phyloP scores from a whole-genome alignment of 1,139 yeast genomes.

The Nakaseomyces delphensis region DNA sequence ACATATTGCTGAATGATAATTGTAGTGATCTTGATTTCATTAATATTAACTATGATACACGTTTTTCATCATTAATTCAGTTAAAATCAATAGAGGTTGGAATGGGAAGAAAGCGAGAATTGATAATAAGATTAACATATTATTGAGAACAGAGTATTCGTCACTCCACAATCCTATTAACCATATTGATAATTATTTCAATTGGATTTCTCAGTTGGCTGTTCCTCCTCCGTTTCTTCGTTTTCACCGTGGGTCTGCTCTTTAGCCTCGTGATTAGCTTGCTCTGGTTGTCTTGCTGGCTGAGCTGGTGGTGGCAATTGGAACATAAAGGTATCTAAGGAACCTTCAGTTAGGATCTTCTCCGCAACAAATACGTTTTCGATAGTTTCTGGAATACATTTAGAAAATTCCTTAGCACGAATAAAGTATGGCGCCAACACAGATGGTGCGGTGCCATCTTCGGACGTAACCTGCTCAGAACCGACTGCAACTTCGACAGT shows the following conservation, averaged over 20 bases:
- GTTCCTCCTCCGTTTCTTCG: conserved; percentile 5
- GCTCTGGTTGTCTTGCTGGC: background rate
- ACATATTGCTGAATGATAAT: background rate
- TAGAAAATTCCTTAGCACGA: conserved; percentile 26
- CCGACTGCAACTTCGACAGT: conserved; percentile 25
- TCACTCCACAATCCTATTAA: no score
- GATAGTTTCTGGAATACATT: conserved; percentile 18
- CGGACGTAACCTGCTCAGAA: conserved; percentile 7
- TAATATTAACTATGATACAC: background rate
- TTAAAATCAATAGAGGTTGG: background rate
- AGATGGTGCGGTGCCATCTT: conserved; percentile 11
- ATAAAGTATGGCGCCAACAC: conserved; percentile 21
- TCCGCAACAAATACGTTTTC: conserved; percentile 22
- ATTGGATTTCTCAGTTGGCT: conserved; percentile 6
- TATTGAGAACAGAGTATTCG: background rate
- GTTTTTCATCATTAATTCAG: background rate
- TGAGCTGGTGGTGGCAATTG: conserved; percentile 3
- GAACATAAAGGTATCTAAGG: conserved; percentile 20
- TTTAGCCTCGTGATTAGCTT: background rate
- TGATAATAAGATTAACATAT: background rate
- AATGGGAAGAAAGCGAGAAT: background rate
- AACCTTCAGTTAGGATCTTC: conserved; percentile 17
- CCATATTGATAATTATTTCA: no score
- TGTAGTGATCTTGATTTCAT: background rate
- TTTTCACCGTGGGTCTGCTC: conserved; percentile 1